A percentile compares a stretch with the other conserved stretches of the same genome.
Conservation (phyloP, 2,329 filamentous ascomycete species). For the Bipolaris gigantea region DNA sequence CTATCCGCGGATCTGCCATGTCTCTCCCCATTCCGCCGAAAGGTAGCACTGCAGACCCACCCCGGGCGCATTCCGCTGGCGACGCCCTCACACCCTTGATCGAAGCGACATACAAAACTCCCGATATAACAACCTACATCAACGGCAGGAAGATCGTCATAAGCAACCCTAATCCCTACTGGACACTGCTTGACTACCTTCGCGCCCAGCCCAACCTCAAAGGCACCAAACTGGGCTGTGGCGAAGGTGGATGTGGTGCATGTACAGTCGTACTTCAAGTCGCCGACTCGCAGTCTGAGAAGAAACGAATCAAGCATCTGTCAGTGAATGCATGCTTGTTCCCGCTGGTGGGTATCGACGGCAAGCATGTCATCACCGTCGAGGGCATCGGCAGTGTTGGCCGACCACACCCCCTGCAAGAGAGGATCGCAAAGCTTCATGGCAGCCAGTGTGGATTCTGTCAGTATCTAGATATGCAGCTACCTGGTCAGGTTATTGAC, state of each 20-base stretch:
- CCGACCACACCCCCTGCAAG: conserved; percentile 82
- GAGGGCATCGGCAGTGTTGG: conserved; percentile 90
- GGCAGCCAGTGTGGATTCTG: conserved; percentile 95
- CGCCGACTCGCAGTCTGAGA: conserved; percentile 66
- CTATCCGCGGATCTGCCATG: conserved; percentile 22
- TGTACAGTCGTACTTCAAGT: conserved; percentile 72
- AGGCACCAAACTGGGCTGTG: conserved; percentile 93
- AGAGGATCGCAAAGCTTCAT: conserved; percentile 85
- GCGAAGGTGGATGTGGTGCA: conserved; percentile 91
- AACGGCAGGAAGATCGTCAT: conserved; percentile 86
- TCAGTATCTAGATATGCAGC: neutral
- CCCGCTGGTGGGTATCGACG: conserved; percentile 86
- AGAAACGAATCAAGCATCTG: conserved; percentile 87
- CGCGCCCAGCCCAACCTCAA: conserved; percentile 80
- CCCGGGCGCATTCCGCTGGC: conserved; percentile 29
- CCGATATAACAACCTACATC: conserved; percentile 75
- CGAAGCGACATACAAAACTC: conserved; percentile 76
- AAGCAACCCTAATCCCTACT: conserved; percentile 84
- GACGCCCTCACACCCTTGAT: conserved; percentile 65
- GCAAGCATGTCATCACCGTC: conserved; percentile 95
- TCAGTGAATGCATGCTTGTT: conserved; percentile 94
- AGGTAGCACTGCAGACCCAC: conserved; percentile 33
- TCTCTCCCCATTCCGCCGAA: conserved; percentile 35
- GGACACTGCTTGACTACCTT: conserved; percentile 89
- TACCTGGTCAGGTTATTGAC: neutral